Conservation (phyloP, 768 basidiomycete species). For the Psilocybe cyanescens region DNA sequence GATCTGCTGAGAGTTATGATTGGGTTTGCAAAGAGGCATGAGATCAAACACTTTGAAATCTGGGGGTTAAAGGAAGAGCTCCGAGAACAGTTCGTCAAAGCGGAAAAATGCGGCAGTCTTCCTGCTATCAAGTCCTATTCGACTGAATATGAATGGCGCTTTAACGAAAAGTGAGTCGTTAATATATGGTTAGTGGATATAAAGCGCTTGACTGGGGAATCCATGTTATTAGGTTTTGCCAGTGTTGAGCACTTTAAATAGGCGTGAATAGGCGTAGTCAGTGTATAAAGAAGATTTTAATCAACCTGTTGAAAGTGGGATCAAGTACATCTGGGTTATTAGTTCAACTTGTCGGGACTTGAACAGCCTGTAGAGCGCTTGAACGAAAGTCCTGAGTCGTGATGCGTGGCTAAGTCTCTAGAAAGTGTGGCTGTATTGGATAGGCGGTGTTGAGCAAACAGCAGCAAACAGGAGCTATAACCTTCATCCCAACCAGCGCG, state of each 20-base stretch:
- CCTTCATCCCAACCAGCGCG: conserved; percentile 24
- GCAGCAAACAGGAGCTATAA: conserved; percentile 17
- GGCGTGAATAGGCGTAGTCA: too few species aligned
- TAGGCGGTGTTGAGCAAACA: conserved; percentile 5
- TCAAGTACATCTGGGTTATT: too few species aligned
- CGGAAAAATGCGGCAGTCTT: conserved; percentile 41
- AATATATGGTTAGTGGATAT: too few species aligned
- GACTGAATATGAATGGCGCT: conserved; percentile 20
- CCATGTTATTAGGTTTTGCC: too few species aligned
- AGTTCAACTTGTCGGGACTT: too few species aligned
- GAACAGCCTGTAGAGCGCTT: too few species aligned
- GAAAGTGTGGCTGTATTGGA: conserved; percentile 14
- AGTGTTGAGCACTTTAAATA: too few species aligned
- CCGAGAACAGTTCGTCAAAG: conserved; percentile 9
- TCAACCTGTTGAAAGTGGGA: too few species aligned
- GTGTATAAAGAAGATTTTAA: too few species aligned
- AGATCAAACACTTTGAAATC: conserved; percentile 41
- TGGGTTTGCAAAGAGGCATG: conserved; percentile 25
- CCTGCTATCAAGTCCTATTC: conserved; percentile 51
- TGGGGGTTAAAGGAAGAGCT: conserved; percentile 43
- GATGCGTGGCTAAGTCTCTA: too few species aligned
- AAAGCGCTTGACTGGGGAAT: too few species aligned
- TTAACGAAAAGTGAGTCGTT: conserved; percentile 26
- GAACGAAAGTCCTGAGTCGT: too few species aligned
- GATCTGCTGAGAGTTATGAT: conserved; percentile 35